Evolutionary conservation across 1,284 basidiomycete species (phyloP), one percentile per base, ranked within the genome.

Genomic region (Chalciporus sp.): DNA sequence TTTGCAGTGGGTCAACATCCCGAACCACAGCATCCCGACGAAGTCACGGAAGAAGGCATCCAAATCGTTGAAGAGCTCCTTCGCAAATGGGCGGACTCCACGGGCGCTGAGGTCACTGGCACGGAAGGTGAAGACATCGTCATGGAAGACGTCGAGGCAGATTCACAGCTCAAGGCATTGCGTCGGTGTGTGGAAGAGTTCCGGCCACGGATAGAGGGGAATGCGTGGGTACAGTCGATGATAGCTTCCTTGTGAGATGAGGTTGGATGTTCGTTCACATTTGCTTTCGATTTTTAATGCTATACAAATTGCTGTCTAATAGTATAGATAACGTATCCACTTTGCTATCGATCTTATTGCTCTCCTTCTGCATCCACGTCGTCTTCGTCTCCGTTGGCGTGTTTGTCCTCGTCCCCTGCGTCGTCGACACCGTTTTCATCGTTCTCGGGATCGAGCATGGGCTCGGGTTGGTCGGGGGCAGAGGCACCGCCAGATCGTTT

Each of bases 61-160:
- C 75, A 80, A 51, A 80, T 96, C 20, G 83, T 98, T 55, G 86
- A 95, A 64, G 80, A 90, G 29, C 81, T 98, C 61, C 80, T 98
- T 45, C 76, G 77, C 26, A 74, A 79, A n/a, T 96, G 94, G 91
- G 81, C 84, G 2, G 65, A 70, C 16, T 61, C 67, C 31, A 65
- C 72, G 2, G 35, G n/a, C 8, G 12, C 29, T 31, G 29, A 31
- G n/a, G n/a, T 16, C 0, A 58, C 72, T 4, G 62, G 63, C 4
- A 60, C 61, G 12, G 76, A 77, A 27, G 78, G 72, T 11, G 86
- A 84, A 47, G 85, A 86, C 51, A 68, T 85, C 41, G 69, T 79
- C 27, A 86, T 88, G 85, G 73, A 71, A 5, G 77, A 75, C 45
- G 79, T 78, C 33, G 71, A 70, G 42, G 67, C 76, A 1, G 86